Evolutionary conservation across 768 basidiomycete species (phyloP), one percentile per base, ranked within the genome.

Genomic region (Amanita rimosa): DNA sequence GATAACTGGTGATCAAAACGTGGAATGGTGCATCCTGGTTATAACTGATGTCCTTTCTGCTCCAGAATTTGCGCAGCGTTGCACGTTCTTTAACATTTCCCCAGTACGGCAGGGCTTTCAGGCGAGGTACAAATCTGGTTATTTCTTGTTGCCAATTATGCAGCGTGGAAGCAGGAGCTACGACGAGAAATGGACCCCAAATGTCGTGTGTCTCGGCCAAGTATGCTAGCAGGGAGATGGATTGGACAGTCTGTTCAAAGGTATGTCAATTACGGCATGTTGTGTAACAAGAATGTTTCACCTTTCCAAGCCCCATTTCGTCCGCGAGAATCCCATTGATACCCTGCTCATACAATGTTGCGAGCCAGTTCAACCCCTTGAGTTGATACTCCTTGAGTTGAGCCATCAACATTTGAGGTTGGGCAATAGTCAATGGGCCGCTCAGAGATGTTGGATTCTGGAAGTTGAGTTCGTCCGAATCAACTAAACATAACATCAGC

Each of bases 131-230:
- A 60, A 99, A 99, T 21, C 93, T 84, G 14, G 93, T 88, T 48
- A 99, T 73, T 63, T 99, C 96, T 61, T 98, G 96, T 62, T 98
- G 95, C 96, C 96, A 99, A 60, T 98, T 98, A 65, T 98, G 95
- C 51, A 99, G 72, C 0, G 96, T 99, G 5, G 95, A 96, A 2
- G 92, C 87, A 5, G 96, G 96, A 1, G 96, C 92, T 35, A 99
- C 93, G 43, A 99, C 94, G 17, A 99, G 75, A 73, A 99, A 99
- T 10, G 96, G 96, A 0, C 96, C 96, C 96, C 96, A 99, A 51
- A 98, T 96, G 59, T 98, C 89, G 61, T 98, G 96, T 0, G 81
- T 82, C 68, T 99, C 96, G 1, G 95, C 94, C 13, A 99, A 80
- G 64, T 98, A 95, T 6, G 94, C 89, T 40, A 99, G 73, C 5